Percentiles rank a stretch among this genome's conserved stretches.
These are phyloP conservation scores for Plantago elongata DNA, from an alignment of 257 asterid genomes.

Conservation along the genomic window DNA sequence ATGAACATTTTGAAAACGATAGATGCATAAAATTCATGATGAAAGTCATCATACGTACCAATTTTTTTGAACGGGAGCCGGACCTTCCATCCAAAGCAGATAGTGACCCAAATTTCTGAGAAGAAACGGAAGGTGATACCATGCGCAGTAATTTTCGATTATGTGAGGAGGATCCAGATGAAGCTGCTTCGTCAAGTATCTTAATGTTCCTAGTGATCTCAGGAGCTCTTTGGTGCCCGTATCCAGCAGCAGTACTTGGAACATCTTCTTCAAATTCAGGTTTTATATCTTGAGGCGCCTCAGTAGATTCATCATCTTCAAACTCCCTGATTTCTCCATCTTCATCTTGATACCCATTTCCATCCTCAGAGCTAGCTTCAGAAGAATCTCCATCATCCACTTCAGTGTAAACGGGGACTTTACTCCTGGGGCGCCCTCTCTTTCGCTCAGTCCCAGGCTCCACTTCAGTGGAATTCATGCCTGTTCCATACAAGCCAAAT, in stretches of 20 bases:
- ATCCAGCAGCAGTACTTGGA: constrained; percentile 54
- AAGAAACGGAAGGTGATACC: constrained; percentile 77
- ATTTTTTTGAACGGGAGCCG: constrained; percentile 69
- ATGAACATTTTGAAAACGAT: not conserved
- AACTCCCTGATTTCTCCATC: constrained; percentile 76
- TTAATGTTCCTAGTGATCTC: constrained; percentile 40
- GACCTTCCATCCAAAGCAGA: constrained; percentile 93
- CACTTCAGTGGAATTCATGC: constrained; percentile 44
- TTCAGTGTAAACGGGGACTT: constrained; percentile 85
- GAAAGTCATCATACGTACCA: constrained; percentile 37
- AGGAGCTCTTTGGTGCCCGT: constrained; percentile 48
- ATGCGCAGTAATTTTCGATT: constrained; percentile 48
- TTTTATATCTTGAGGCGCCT: constrained; percentile 45
- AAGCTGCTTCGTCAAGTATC: constrained; percentile 59
- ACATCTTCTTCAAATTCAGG: constrained; percentile 76
- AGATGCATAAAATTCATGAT: not conserved
- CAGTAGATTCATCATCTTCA: constrained; percentile 77
- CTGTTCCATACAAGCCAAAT: constrained; percentile 52
- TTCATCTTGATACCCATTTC: constrained; percentile 71
- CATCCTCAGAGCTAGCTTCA: constrained; percentile 81
- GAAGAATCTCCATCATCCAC: constrained; percentile 86
- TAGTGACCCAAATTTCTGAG: constrained; percentile 98
- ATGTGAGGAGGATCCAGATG: constrained; percentile 90
- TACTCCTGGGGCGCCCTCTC: constrained; percentile 88
- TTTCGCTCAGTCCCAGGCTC: constrained; percentile 59